Evolutionary conservation across 2,329 filamentous ascomycete genomes (phyloP), one percentile per base, ranked within the genome.

Genomic region (Dendryphion nanum): DNA sequence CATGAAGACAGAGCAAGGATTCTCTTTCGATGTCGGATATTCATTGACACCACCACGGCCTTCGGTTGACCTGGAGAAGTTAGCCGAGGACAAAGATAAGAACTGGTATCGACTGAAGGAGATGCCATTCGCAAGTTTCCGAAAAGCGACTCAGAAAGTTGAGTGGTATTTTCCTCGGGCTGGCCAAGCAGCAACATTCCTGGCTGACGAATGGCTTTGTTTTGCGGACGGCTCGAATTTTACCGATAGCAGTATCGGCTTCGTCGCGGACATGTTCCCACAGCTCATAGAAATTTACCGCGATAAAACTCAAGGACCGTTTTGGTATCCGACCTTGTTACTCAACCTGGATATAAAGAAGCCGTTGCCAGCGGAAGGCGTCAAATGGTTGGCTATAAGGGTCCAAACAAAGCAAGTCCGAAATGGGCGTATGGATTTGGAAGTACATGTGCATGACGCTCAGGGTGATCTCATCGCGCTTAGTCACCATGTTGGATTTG

Each of bases 291-390:
- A 87, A 60, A 46, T 41, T 4, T 68, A 66, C 44, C 58, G 55
- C 24, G 64, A 65, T 3, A 45, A 58, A 15, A 48, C 35, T 2
- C 47, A 59, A 35, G 58, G 57, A 37, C 61, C 57, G 15, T 81
- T 79, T 50, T 89, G 85, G 86, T 89, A 87, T 59, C 86, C 86
- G 0, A 94, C 87, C 1, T 41, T 94, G 2, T 69, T 82, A 14
- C 66, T 93, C 57, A 89, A 86, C 58, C 54, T 94, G 16, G 87
- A 94, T 45, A 70, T 89, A 26, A 93, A 91, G 70, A 86, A 84
- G 59, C 62, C 74, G 5, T 60, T 94, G 30, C 85, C 86, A 0
- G 66, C 69, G 4, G 77, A 78, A 29, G 86, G 87, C 0, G 79
- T 80, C 1, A 81, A 87, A 59, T 93, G 85, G 82, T 58, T 94